Conservation (phyloP, 805 yeast genomes). For the Lipomyces sp. region DNA sequence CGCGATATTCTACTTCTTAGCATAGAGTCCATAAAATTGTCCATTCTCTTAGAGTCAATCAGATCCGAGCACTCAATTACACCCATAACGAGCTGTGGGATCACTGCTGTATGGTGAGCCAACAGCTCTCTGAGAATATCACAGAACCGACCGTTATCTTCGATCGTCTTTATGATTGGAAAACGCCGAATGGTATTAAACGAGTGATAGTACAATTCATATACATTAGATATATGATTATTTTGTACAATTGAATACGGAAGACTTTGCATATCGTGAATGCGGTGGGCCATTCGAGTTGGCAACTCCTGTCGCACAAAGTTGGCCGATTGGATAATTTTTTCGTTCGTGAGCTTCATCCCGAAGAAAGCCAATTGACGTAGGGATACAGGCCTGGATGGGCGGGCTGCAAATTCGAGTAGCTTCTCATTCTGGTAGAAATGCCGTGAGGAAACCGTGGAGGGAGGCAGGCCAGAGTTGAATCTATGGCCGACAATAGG, state of each 20-base stretch:
- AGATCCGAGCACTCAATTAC: conserved; percentile 70
- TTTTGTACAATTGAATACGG: conserved; percentile 87
- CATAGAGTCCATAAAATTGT: conserved; percentile 74
- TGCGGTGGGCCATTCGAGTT: conserved; percentile 77
- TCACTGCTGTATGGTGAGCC: conserved; percentile 74
- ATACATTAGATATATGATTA: conserved; percentile 82
- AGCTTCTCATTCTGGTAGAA: conserved; percentile 82
- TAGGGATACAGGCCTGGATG: conserved; percentile 90
- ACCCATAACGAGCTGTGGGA: conserved; percentile 93
- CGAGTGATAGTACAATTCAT: conserved; percentile 85
- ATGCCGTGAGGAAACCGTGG: conserved; percentile 57
- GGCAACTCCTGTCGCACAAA: conserved; percentile 88
- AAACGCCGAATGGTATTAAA: conserved; percentile 83
- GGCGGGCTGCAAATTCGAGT: conserved; percentile 61
- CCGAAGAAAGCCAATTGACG: conserved; percentile 91
- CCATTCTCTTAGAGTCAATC: conserved; percentile 67
- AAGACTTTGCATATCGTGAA: conserved; percentile 75
- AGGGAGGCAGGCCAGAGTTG: conserved; percentile 24
- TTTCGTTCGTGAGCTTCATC: conserved; percentile 71
- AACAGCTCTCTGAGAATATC: conserved; percentile 63
- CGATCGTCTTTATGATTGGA: conserved; percentile 66
- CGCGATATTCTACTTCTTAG: conserved; percentile 79
- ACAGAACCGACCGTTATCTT: conserved; percentile 79
- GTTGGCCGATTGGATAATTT: conserved; percentile 80
- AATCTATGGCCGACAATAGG: conserved; percentile 5